Percentiles rank a stretch among this genome's conserved stretches.
These are phyloP conservation scores for Cerrena zonata DNA, from an alignment of 1,284 basidiomycete genomes.

Conservation along the genomic window DNA sequence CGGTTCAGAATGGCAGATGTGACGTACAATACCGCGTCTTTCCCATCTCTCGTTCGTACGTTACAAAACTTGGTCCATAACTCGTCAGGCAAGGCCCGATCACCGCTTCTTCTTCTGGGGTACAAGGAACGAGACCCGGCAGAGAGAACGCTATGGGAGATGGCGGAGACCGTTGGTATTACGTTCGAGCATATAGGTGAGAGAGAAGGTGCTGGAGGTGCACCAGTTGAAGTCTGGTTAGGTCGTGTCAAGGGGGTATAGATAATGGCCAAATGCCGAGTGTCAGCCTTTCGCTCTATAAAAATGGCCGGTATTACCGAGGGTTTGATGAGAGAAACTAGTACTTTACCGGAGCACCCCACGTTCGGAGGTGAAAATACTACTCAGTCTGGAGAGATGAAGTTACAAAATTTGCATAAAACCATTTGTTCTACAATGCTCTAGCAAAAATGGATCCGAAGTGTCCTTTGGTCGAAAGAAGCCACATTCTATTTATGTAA, in stretches of 20 bases:
- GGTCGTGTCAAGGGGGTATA: conserved; percentile 7
- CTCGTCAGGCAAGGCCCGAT: conserved; percentile 11
- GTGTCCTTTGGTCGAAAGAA: too few relatives aligned
- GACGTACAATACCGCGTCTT: conserved; percentile 82
- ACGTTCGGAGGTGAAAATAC: too few relatives aligned
- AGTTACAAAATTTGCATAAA: too few relatives aligned
- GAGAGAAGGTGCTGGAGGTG: conserved; percentile 48
- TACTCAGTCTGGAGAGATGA: too few relatives aligned
- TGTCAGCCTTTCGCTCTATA: too few relatives aligned
- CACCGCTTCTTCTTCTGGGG: conserved; percentile 60
- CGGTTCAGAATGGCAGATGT: conserved; percentile 79
- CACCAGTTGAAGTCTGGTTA: conserved; percentile 72
- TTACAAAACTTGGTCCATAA: conserved; percentile 38
- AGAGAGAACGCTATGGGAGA: conserved; percentile 68
- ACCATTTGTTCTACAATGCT: too few relatives aligned
- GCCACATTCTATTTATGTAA: too few relatives aligned
- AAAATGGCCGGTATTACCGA: too few relatives aligned
- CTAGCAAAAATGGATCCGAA: too few relatives aligned
- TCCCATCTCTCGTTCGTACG: conserved; percentile 60
- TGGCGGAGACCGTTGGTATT: conserved; percentile 44
- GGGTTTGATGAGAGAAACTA: too few relatives aligned
- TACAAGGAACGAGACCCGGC: conserved; percentile 78
- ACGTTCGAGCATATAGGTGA: conserved; percentile 50
- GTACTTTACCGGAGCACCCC: too few relatives aligned
- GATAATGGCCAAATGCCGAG: too few relatives aligned